These are phyloP conservation scores for Davidsoniella virescens DNA, from an alignment of 2,329 filamentous ascomycete species.

Conservation along the genomic window DNA sequence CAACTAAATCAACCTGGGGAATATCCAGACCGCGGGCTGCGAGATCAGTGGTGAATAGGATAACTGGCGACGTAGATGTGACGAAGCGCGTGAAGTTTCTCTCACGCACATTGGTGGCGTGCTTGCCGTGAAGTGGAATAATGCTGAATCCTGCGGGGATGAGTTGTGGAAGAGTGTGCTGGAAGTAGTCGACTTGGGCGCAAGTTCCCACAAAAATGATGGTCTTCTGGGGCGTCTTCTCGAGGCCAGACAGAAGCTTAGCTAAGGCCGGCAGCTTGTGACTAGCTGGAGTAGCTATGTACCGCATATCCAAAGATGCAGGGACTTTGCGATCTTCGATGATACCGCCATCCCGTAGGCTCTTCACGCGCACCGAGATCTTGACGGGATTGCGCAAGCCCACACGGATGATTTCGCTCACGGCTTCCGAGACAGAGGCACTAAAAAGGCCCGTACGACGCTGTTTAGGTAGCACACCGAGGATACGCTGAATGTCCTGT, in stretches of 20 bases:
- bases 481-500: constrained; percentile 70
- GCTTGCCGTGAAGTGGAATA: constrained; percentile 80
- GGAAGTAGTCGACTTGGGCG: constrained; percentile 87
- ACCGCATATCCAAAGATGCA: constrained; percentile 82
- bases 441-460: constrained; percentile 86
- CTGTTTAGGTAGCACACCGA: constrained; percentile 78
- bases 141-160: constrained; percentile 53
- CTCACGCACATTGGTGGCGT: constrained; percentile 70
- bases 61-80: constrained; percentile 54
- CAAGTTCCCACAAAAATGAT: constrained; percentile 92
- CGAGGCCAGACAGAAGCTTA: constrained; percentile 50
- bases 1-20: constrained; percentile 75
- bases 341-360: constrained; percentile 44
- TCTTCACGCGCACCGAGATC: constrained; percentile 83
- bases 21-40: constrained; percentile 85
- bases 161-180: constrained; percentile 58
- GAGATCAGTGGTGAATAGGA: constrained; percentile 85
- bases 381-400: constrained; percentile 89
- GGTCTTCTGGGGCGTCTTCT: constrained; percentile 63
- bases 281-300: constrained; percentile 56
- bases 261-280: constrained; percentile 66
- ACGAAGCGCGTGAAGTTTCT: constrained; percentile 77
- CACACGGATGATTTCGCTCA: constrained; percentile 81
- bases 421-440: constrained; percentile 87
- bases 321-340: constrained; percentile 75